These are phyloP conservation scores for Raffaelea albimanens DNA, from an alignment of 2,329 filamentous ascomycete species.

Conservation along the genomic window DNA sequence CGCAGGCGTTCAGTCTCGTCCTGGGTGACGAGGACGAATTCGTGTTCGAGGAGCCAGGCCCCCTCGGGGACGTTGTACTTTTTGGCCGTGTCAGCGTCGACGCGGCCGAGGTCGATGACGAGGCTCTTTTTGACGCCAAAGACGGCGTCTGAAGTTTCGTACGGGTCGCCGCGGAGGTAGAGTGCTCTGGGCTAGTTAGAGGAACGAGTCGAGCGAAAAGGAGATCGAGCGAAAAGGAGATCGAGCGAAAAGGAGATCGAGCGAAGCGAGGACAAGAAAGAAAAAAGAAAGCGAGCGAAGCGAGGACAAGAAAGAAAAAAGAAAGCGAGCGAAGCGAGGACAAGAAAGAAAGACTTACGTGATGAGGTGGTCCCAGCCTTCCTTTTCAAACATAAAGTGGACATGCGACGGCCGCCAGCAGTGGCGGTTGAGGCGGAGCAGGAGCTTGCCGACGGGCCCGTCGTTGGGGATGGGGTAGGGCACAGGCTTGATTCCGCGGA, in stretches of 20 bases:
- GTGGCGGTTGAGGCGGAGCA: slow-evolving; percentile 60
- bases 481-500: slow-evolving; percentile 75
- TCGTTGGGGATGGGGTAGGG: slow-evolving; percentile 80
- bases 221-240: background rate
- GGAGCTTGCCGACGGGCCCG: slow-evolving; percentile 68
- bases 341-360: slow-evolving; percentile 51
- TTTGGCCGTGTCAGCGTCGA: slow-evolving; percentile 40
- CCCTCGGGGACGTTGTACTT: slow-evolving; percentile 57
- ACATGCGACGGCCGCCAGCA: slow-evolving; percentile 69
- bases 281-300: slow-evolving; percentile 26
- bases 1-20: slow-evolving; percentile 58
- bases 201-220: background rate
- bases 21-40: slow-evolving; percentile 69
- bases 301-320: background rate
- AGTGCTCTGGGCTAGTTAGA: slow-evolving; percentile 45
- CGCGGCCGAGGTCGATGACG: slow-evolving; percentile 52
- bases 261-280: no score
- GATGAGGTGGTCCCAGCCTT: slow-evolving; percentile 69
- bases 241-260: background rate
- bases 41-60: slow-evolving; percentile 54
- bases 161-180: slow-evolving; percentile 69
- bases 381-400: slow-evolving; percentile 83
- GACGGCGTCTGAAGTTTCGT: slow-evolving; percentile 75
- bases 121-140: slow-evolving; percentile 80
- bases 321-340: background rate